Base-by-base conservation (phyloP, 1,139 yeast species). In the Blastobotrys petasosporus region DNA sequence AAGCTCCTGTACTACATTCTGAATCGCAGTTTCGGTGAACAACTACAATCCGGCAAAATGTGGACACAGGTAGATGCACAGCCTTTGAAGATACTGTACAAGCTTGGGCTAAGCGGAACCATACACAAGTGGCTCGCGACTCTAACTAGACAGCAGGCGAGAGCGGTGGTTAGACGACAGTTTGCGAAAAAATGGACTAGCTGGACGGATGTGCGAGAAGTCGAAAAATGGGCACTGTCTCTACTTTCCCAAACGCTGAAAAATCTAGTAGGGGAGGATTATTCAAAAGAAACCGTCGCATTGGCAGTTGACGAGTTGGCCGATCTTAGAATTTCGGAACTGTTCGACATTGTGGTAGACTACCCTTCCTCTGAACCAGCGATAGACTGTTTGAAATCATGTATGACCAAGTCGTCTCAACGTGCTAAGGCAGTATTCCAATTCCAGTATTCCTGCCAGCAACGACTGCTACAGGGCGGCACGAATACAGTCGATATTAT, bases 401-500 rank as follows among this genome's bases (percentile, higher is more conserved):
- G 60, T 34, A 45, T 57, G 39, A 53, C 43, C 7, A 45, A 51
- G 5, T 61, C 66, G 0, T 46, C 49, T 5, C 76, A 80, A 51
- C 66, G 87, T 41, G 67, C 77, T 1, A 64, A 66, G 13, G 65
- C 82, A n/a, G 85, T 82, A 2, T 67, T 68, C 29, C 60, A 68
- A 1, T 87, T 86, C 56, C 75, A 77, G 8, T 56, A 61, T 0
- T 62, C 69, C 2, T 80, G 90, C 50, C 66, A 74, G 16, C 61
- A 60, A 29, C 65, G 76, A 38, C 64, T 88, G 9, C 67, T 90
- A 15, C 94, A 87, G 58, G 85, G 95, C 1, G 95, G 96, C 9
- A 77, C 85, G 0, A 81, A 85, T 54, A 92, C 97, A 0, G 73
- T 76, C 2, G 88, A 82, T 48, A 82, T 88, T 2, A 75, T 92